Base-by-base conservation (phyloP, 2,329 filamentous ascomycete genomes). In the Dactylellina parvicollis region DNA sequence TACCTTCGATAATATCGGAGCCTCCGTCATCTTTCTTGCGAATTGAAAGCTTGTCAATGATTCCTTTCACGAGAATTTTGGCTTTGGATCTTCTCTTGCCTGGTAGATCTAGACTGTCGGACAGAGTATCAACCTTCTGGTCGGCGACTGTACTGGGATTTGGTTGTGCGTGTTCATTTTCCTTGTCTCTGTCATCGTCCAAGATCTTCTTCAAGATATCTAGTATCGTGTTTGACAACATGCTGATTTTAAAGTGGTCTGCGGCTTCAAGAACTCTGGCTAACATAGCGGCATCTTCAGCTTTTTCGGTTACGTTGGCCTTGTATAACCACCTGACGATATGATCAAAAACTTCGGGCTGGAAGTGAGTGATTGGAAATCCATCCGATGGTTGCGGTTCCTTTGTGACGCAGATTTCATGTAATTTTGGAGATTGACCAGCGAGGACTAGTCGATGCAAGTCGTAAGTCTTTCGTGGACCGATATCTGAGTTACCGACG, bases 321-420 rank as follows among this genome's bases (percentile, higher is more conserved):
- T 59, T 65, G 38, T 72, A 72, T 5, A 72, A 22, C 67, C 67
- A 72, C 36, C 28, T 65, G 28, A 72, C 67, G 8, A 72, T 47
- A 32, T 65, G 67, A 12, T 72, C 52, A 18, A 72, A 72, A 5
- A 72, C 42, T 4, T 54, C 38, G 5, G 67, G 59, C 14, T 65
- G 56, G 5, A 65, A 14, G 12, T 40, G 20, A 1, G 59, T 32
- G 4, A 72, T n/a, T 16, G 54, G 52, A n/a, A 72, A n/a, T 10
- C 18, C 38, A 9, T 59, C 59, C 8, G 12, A 10, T 14, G 42
- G 28, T 8, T 32, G 18, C 1, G 52, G 30, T 1, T 16, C 4
- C 4, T 38, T 24, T 12, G 38, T 18, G 7, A 30, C 12, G 12
- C 67, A 72, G 24, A 72, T 7, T 12, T 54, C 12, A 22, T 24